phyloP scores from a whole-genome alignment of 768 basidiomycete genomes.

The Pulveroboletus sp. region DNA sequence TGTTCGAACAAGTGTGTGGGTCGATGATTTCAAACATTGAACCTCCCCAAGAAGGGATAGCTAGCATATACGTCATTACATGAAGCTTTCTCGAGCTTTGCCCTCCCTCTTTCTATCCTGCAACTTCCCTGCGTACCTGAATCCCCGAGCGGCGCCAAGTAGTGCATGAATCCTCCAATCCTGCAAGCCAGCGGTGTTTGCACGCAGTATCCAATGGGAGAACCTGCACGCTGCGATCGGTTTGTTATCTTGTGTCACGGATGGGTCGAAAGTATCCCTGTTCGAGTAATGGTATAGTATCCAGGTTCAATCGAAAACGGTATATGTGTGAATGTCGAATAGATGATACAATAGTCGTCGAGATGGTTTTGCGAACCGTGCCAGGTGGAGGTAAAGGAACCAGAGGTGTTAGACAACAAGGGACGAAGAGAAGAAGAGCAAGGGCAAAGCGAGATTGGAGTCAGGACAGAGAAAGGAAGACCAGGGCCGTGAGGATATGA shows the following conservation, averaged over 20 bases:
- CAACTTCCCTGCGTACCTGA: constrained; percentile 3
- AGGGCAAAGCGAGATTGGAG: constrained; percentile 5
- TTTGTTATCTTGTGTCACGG: neutral
- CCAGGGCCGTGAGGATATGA: constrained; percentile 8
- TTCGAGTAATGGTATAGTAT: neutral
- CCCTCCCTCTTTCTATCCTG: neutral
- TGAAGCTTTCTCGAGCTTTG: neutral
- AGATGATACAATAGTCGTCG: constrained; percentile 5
- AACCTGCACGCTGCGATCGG: neutral
- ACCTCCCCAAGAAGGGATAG: constrained; percentile 2
- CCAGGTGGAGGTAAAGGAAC: constrained; percentile 3
- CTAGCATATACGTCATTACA: constrained; percentile 17
- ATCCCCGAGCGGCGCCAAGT: constrained; percentile 1
- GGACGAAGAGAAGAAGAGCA: constrained; percentile 10
- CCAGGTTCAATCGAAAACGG: constrained; percentile 2
- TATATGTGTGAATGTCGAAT: constrained; percentile 1
- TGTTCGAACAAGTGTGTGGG: neutral
- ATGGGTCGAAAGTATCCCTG: neutral
- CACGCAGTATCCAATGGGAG: neutral
- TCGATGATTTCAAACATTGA: neutral
- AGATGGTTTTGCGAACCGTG: constrained; percentile 1
- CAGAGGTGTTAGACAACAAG: constrained; percentile 8
- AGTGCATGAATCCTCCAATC: neutral
- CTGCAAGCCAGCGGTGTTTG: neutral
- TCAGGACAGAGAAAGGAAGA: constrained; percentile 13